Evolutionary conservation across 1,139 yeast genomes (phyloP).

Genomic region (Sugiyamaella sp.): DNA sequence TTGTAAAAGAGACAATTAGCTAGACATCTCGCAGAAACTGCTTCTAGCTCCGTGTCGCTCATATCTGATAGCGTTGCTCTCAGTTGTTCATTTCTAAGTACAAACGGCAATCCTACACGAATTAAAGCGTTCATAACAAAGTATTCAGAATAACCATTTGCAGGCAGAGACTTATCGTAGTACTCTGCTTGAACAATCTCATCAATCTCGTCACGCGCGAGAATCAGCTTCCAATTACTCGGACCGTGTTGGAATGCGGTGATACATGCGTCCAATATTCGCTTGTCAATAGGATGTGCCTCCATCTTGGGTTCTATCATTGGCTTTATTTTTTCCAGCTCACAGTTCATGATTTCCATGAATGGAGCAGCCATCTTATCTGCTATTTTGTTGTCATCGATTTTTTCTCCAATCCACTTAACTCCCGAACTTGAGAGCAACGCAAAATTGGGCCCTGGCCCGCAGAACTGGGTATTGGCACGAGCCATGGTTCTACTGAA

Average conservation of each 20-base stretch:
- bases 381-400: constrained; percentile 39
- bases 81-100: constrained; percentile 6
- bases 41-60: neutral
- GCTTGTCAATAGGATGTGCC: constrained; percentile 22
- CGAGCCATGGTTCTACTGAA: constrained; percentile 28
- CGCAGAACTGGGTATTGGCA: constrained; percentile 27
- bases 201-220: constrained; percentile 30
- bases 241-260: constrained; percentile 23
- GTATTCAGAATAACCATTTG: constrained; percentile 34
- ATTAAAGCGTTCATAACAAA: constrained; percentile 31
- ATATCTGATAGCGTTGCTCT: neutral
- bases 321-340: constrained; percentile 43
- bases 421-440: constrained; percentile 48
- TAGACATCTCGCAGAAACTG: constrained; percentile 9
- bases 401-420: constrained; percentile 45
- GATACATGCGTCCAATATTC: constrained; percentile 18
- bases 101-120: constrained; percentile 26
- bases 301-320: constrained; percentile 23
- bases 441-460: constrained; percentile 42
- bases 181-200: constrained; percentile 29
- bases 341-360: constrained; percentile 32
- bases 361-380: constrained; percentile 33
- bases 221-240: constrained; percentile 23
- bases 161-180: constrained; percentile 17
- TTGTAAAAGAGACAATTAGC: constrained; percentile 31